Percentiles rank a stretch among this genome's conserved stretches.
Evolutionary conservation across 2,329 filamentous ascomycete genomes (phyloP).

Genomic region (Lachnellula subtilissima): DNA sequence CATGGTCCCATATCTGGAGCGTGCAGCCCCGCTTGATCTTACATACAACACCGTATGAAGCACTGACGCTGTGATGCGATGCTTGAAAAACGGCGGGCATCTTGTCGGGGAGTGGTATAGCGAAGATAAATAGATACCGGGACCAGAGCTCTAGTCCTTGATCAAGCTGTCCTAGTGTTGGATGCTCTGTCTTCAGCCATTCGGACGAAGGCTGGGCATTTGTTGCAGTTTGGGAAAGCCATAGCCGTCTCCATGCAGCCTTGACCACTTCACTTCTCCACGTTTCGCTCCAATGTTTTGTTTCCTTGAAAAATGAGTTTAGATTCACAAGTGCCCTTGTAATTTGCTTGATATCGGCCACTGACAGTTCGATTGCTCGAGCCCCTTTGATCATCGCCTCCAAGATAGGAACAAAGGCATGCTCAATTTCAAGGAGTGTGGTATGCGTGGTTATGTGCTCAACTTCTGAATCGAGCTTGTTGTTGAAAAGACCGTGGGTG

Average conservation of each 20-base stretch:
- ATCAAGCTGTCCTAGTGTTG: conserved; percentile 42
- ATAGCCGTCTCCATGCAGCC: conserved; percentile 41
- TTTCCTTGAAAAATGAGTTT: conserved; percentile 34
- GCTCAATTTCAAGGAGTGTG: conserved; percentile 41
- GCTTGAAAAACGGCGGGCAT: conserved; percentile 56
- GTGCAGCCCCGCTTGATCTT: conserved; percentile 56
- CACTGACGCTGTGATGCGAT: conserved; percentile 57
- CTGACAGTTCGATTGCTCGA: conserved; percentile 41
- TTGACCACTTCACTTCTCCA: conserved; percentile 44
- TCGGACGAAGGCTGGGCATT: conserved; percentile 37
- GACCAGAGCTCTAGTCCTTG: conserved; percentile 43
- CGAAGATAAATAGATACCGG: conserved; percentile 43
- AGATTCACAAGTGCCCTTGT: conserved; percentile 25
- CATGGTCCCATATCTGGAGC: conserved; percentile 60
- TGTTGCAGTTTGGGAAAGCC: conserved; percentile 40
- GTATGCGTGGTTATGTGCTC: conserved; percentile 38
- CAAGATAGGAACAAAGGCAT: conserved; percentile 50
- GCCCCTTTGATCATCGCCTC: conserved; percentile 46
- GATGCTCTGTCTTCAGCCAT: conserved; percentile 42
- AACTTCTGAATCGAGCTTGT: conserved; percentile 45
- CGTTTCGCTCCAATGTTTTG: conserved; percentile 41
- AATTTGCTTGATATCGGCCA: conserved; percentile 40
- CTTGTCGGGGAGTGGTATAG: conserved; percentile 38
- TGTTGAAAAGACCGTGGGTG: conserved; percentile 44
- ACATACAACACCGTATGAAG: conserved; percentile 56